phyloP scores from a whole-genome alignment of 2,329 filamentous ascomycete species.

The Colletotrichum horii region DNA sequence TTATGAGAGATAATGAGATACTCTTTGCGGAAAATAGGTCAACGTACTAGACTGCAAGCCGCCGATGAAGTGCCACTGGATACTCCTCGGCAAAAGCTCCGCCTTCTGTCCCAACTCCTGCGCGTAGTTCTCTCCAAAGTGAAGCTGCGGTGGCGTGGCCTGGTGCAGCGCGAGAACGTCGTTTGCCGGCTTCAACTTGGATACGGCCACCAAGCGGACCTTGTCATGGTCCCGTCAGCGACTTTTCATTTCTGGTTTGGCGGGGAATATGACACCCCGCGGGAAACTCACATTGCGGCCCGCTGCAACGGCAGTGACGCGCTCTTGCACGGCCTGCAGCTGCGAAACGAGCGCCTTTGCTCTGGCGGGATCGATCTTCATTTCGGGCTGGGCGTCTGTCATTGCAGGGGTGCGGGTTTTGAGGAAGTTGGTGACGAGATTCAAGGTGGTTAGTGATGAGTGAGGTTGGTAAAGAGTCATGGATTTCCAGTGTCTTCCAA shows the following conservation, averaged over 20 bases:
- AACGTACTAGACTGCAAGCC: constrained; percentile 77
- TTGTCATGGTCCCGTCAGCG: constrained; percentile 34
- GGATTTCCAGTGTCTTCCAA: not conserved
- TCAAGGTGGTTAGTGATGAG: constrained; percentile 64
- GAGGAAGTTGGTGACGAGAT: constrained; percentile 11
- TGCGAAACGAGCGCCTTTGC: constrained; percentile 68
- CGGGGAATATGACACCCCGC: not conserved
- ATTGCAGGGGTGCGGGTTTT: constrained; percentile 8
- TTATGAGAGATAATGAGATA: not conserved
- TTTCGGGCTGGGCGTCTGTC: constrained; percentile 40
- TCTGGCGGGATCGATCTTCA: constrained; percentile 67
- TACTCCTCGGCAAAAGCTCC: constrained; percentile 73
- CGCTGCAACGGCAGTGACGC: constrained; percentile 58
- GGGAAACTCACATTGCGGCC: constrained; percentile 56
- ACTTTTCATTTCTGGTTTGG: not conserved
- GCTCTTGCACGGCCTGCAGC: constrained; percentile 63
- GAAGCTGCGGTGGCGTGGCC: constrained; percentile 47
- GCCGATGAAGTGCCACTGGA: constrained; percentile 97
- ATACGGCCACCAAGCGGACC: constrained; percentile 91
- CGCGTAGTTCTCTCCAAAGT: constrained; percentile 97
- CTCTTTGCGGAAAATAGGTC: not conserved
- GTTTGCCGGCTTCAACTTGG: constrained; percentile 91
- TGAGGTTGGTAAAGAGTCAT: constrained; percentile 44
- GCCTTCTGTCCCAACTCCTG: constrained; percentile 91
- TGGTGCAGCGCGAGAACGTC: constrained; percentile 87